Evolutionary conservation across 164 flowering plant species (phyloP), one percentile per base, ranked within the genome.

Genomic region (Stephania yunnanensis): DNA sequence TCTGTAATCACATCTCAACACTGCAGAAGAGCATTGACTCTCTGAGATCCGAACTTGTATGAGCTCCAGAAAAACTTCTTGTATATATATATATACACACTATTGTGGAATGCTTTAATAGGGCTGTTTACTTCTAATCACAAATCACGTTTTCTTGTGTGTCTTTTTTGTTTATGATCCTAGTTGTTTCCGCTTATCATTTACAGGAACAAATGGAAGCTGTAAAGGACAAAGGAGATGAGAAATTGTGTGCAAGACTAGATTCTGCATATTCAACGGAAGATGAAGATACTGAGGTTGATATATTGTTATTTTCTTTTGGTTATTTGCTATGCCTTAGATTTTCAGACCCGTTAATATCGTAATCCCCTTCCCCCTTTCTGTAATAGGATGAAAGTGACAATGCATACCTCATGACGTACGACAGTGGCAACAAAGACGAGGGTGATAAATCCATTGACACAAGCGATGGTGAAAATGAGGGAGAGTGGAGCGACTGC

Each of bases 1-100:
- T 95, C 31, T 68, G 78, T n/a, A 90, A 81, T 61, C 95, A 95
- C 74, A 77, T 92, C 61, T 84, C 92, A n/a, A 78, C 78, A 53
- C 73, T 95, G 86, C 86, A 85, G 53, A 78, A 66, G 71, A 85
- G 80, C 74, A 90, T 85, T 81, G 90, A 78, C 42, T 82, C 78
- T 70, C 81, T 95, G 55, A 86, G 87, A 86, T 82, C 88, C 29
- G 98, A 95, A 87, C 85, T 95, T 66, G 99, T 95, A 87, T 6
- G 93, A 19, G 65, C 77, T 81, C 74, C 74, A 58, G 9, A 69
- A 29, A 10, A 75, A 46, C 75, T 53, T 25, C 25, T 25, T 25
- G 0, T 25, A 25, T 25, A 25, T 25, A 25, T 25, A 25, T 25
- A 25, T 25, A 25, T 25, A 25, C 25, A 25, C 25, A 25, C 25